Percentiles rank a stretch among this genome's conserved stretches.
Conservation (phyloP, 1,284 basidiomycete genomes). For the Calocybe gambosa region DNA sequence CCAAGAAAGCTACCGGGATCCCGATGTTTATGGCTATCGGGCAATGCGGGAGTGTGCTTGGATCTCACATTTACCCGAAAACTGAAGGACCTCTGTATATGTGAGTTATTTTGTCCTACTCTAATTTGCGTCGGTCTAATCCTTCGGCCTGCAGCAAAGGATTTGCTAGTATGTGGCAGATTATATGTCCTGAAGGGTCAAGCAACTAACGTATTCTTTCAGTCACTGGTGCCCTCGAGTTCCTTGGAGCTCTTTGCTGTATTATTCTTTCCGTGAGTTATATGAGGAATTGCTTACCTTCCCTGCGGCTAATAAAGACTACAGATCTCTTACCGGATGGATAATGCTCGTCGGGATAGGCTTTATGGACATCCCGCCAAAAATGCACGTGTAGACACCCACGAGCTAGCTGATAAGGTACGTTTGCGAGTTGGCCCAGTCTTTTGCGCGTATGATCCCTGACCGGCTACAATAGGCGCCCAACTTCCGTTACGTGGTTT, state of each 20-base stretch:
- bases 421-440: slow-evolving; percentile 11
- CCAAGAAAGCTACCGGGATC: slow-evolving; percentile 69
- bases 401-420: slow-evolving; percentile 63
- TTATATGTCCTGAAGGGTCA: background rate
- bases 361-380: slow-evolving; percentile 47
- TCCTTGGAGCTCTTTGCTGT: slow-evolving; percentile 50
- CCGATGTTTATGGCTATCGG: slow-evolving; percentile 74
- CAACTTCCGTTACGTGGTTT: slow-evolving; percentile 38
- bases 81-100: slow-evolving; percentile 59
- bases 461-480: slow-evolving; percentile 30
- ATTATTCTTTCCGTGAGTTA: slow-evolving; percentile 46
- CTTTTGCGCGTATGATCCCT: background rate
- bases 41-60: slow-evolving; percentile 66
- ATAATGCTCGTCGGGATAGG: slow-evolving; percentile 53
- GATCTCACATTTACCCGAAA: slow-evolving; percentile 64
- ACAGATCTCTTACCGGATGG: slow-evolving; percentile 56
- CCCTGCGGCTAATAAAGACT: background rate
- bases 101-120: slow-evolving; percentile 28
- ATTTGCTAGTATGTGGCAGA: slow-evolving; percentile 42
- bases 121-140: background rate
- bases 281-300: background rate
- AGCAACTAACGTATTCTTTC: slow-evolving; percentile 7
- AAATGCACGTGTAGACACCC: slow-evolving; percentile 54
- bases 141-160: slow-evolving; percentile 44
- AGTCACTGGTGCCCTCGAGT: slow-evolving; percentile 54